These are phyloP conservation scores for Vanrija sp. DNA, from an alignment of 1,284 basidiomycete species.

Conservation along the genomic window DNA sequence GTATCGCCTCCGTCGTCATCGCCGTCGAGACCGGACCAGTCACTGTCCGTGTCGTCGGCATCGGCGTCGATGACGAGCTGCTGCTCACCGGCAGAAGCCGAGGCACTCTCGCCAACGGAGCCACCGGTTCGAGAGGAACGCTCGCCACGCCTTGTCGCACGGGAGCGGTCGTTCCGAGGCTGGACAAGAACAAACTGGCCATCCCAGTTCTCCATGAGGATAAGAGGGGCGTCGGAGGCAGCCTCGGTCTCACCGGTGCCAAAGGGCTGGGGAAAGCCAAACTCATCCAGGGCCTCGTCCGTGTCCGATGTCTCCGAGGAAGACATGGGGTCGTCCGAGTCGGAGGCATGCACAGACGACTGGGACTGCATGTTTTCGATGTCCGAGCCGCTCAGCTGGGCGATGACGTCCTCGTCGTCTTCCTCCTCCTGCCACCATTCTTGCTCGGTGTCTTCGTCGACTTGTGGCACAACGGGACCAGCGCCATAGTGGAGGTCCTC, in stretches of 20 bases:
- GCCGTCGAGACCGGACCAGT: constrained; percentile 33
- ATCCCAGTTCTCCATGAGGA: constrained; percentile 49
- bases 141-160: constrained; percentile 18
- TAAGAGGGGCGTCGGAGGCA: constrained; percentile 23
- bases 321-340: constrained; percentile 31
- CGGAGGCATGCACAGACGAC: constrained; percentile 34
- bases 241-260: constrained; percentile 10
- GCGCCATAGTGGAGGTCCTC: constrained; percentile 46
- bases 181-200: constrained; percentile 46
- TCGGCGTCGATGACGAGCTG: constrained; percentile 40
- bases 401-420: constrained; percentile 33
- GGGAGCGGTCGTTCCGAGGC: constrained; percentile 30
- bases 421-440: constrained; percentile 31
- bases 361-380: constrained; percentile 37
- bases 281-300: constrained; percentile 42
- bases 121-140: constrained; percentile 21
- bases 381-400: constrained; percentile 43
- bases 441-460: constrained; percentile 22
- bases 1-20: constrained; percentile 44
- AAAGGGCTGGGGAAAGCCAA: constrained; percentile 37
- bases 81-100: constrained; percentile 31
- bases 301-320: constrained; percentile 29
- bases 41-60: constrained; percentile 27
- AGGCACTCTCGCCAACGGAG: constrained; percentile 35
- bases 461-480: constrained; percentile 26